phyloP scores from a whole-genome alignment of 495 filamentous ascomycete genomes.

The Talaromyces trachyspermus region DNA sequence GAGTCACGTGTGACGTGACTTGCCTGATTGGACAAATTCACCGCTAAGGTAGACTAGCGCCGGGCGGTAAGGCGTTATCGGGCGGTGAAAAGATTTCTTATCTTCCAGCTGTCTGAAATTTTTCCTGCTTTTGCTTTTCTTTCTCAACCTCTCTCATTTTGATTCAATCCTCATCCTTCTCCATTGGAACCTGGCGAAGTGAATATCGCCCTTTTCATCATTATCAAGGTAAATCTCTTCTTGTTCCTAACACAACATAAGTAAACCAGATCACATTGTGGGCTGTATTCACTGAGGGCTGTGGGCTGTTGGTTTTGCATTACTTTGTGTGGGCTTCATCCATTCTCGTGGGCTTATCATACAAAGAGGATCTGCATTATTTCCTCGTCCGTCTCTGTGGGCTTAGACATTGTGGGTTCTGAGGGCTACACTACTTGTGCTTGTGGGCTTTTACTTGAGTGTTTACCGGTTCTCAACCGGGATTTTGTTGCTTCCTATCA shows the following conservation, averaged over 20 bases:
- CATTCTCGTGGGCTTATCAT: slow-evolving; percentile 31
- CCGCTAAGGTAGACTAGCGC: too few relatives aligned
- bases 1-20: not conserved
- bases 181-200: slow-evolving; percentile 10
- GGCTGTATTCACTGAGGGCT: slow-evolving; percentile 44
- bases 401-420: slow-evolving; percentile 43
- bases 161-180: slow-evolving; percentile 12
- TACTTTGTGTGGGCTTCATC: slow-evolving; percentile 39
- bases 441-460: slow-evolving; percentile 16
- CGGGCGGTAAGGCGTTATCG: slow-evolving; percentile 7
- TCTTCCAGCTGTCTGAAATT: not conserved
- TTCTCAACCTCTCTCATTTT: slow-evolving; percentile 2
- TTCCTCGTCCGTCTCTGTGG: slow-evolving; percentile 38
- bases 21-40: too few relatives aligned
- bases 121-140: not conserved
- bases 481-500: slow-evolving; percentile 24
- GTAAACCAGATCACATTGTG: slow-evolving; percentile 35
- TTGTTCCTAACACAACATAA: slow-evolving; percentile 8
- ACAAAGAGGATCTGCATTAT: slow-evolving; percentile 36
- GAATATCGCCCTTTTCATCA: slow-evolving; percentile 12
- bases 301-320: slow-evolving; percentile 38
- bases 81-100: slow-evolving; percentile 1
- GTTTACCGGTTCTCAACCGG: slow-evolving; percentile 17
- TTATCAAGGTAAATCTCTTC: not conserved
- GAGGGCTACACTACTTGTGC: slow-evolving; percentile 34